phyloP scores from a whole-genome alignment of 768 basidiomycete species.

The Kwoniella dendrophila region DNA sequence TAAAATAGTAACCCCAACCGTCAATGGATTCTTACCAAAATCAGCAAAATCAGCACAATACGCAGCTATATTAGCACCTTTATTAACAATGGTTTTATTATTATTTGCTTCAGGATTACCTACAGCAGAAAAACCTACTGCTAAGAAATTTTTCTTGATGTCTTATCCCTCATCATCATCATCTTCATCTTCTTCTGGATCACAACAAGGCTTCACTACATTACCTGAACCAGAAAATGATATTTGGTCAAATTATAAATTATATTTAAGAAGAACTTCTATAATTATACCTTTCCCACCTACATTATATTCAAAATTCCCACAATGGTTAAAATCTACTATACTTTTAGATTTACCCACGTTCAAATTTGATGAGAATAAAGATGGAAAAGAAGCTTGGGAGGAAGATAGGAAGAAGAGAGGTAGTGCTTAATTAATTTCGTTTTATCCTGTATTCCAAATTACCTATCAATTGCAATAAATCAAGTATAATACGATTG shows the following conservation, averaged over 20 bases:
- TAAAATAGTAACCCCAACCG: slow-evolving; percentile 62
- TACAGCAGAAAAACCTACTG: slow-evolving; percentile 69
- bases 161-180: slow-evolving; percentile 51
- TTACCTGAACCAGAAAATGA: slow-evolving; percentile 21
- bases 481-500: no score
- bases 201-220: slow-evolving; percentile 1
- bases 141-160: slow-evolving; percentile 65
- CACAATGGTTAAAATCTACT: slow-evolving; percentile 62
- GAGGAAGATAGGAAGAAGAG: slow-evolving; percentile 47
- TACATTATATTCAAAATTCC: slow-evolving; percentile 62
- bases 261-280: slow-evolving; percentile 64
- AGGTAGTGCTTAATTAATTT: slow-evolving; percentile 6
- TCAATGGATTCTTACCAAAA: slow-evolving; percentile 58
- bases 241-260: slow-evolving; percentile 59
- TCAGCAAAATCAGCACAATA: slow-evolving; percentile 64
- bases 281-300: slow-evolving; percentile 68
- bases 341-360: slow-evolving; percentile 67
- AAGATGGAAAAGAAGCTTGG: slow-evolving; percentile 60
- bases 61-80: slow-evolving; percentile 65
- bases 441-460: no score
- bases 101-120: slow-evolving; percentile 73
- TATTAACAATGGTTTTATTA: slow-evolving; percentile 64
- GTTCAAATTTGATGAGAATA: slow-evolving; percentile 64
- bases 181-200: slow-evolving; percentile 6
- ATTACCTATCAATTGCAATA: no score